Evolutionary conservation across 2,329 filamentous ascomycete species (phyloP).

Genomic region (Fusarium miscanthi): DNA sequence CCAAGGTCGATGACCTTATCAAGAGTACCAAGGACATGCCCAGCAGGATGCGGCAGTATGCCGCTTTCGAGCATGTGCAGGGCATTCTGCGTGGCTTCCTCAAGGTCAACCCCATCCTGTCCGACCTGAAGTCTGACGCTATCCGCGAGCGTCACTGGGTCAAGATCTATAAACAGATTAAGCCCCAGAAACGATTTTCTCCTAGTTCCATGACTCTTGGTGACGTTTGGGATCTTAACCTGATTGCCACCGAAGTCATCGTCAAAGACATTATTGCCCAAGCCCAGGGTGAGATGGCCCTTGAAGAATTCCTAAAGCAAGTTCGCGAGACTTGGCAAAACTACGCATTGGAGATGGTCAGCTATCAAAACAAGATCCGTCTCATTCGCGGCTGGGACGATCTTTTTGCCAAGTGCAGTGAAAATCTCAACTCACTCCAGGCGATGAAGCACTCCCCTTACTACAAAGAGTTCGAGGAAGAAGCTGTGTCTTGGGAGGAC

Average conservation of each 20-base stretch:
- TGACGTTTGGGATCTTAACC: slow-evolving; percentile 97
- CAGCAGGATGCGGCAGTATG: slow-evolving; percentile 98
- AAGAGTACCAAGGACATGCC: slow-evolving; percentile 99
- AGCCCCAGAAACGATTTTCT: slow-evolving; percentile 92
- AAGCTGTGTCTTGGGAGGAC: slow-evolving; percentile 96
- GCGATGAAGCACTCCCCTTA: slow-evolving; percentile 99
- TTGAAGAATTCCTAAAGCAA: slow-evolving; percentile 97
- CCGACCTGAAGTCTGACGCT: slow-evolving; percentile 94
- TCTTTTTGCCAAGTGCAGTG: slow-evolving; percentile 96
- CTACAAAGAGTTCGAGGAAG: slow-evolving; percentile 99
- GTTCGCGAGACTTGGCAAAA: slow-evolving; percentile 97
- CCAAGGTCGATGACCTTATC: slow-evolving; percentile 89
- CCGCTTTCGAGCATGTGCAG: slow-evolving; percentile 99
- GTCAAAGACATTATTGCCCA: slow-evolving; percentile 95
- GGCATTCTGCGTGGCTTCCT: slow-evolving; percentile 87
- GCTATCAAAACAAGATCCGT: slow-evolving; percentile 97
- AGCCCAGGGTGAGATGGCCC: slow-evolving; percentile 96
- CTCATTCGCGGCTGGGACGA: slow-evolving; percentile 99
- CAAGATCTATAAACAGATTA: slow-evolving; percentile 96
- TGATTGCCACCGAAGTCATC: slow-evolving; percentile 85
- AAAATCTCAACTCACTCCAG: slow-evolving; percentile 96
- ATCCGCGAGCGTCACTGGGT: slow-evolving; percentile 97
- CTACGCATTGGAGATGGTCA: slow-evolving; percentile 92
- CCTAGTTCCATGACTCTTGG: slow-evolving; percentile 95
- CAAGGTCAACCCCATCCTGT: slow-evolving; percentile 89